Percentiles rank a stretch among this genome's conserved stretches.
phyloP scores from a whole-genome alignment of 257 asterid genomes.

The Solanum corneliomulleri region DNA sequence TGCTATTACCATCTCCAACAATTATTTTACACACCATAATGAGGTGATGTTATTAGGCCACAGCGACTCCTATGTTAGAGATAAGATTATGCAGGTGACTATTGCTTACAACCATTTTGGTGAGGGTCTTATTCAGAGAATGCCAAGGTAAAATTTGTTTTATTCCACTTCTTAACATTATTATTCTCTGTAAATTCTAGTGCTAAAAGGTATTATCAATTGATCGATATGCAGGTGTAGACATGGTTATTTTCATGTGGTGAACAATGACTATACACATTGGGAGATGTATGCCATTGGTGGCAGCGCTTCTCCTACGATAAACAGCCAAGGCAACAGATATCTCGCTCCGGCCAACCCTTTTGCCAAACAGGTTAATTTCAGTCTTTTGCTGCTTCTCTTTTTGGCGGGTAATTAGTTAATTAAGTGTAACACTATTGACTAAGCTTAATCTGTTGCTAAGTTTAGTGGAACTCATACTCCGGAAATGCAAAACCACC shows the following conservation, averaged over 20 bases:
- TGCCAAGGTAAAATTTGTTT: conserved; percentile 27
- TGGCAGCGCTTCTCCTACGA: conserved; percentile 92
- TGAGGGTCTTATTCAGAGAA: conserved; percentile 42
- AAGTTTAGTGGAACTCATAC: no score
- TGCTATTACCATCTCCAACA: conserved; percentile 79
- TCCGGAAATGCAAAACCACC: no score
- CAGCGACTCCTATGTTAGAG: conserved; percentile 29
- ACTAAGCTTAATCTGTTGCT: no score
- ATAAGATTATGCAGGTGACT: conserved; percentile 46
- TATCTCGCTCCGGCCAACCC: conserved; percentile 67
- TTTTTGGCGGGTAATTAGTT: neutral
- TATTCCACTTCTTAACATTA: neutral
- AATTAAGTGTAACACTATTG: neutral
- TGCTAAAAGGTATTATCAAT: neutral
- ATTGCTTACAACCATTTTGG: conserved; percentile 53
- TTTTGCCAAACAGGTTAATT: conserved; percentile 68
- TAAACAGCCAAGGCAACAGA: conserved; percentile 93
- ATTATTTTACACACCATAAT: conserved; percentile 74
- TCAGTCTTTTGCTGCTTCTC: neutral
- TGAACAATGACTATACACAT: conserved; percentile 83
- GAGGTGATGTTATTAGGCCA: conserved; percentile 64
- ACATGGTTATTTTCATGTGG: conserved; percentile 88
- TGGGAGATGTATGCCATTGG: conserved; percentile 98
- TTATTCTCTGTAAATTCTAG: neutral
- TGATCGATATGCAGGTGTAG: conserved; percentile 54